Base-by-base conservation (phyloP, 495 filamentous ascomycete species). In the Oidiodendron maius region DNA sequence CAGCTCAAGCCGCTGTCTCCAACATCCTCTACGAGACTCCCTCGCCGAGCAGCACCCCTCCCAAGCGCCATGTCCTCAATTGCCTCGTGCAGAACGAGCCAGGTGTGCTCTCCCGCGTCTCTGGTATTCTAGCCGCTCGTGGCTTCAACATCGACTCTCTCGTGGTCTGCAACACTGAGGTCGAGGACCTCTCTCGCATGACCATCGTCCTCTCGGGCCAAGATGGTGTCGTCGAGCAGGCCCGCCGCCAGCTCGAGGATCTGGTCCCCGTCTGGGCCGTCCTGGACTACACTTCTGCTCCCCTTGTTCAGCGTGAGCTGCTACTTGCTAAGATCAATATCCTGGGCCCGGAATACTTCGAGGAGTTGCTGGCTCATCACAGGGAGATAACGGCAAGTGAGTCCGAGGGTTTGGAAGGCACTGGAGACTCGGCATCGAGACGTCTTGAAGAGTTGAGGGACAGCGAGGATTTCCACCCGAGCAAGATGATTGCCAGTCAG, bases 101-200 rank as follows among this genome's bases (percentile, higher is more conserved):
- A 37, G 93, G 93, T 66, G 93, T 98, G 44, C 77, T 98, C 16
- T 95, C 90, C 39, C 89, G 93, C 48, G 87, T 98, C 10, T 96
- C 93, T 9, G 93, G 93, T 45, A 97, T 98, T 62, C 78, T 98
- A 24, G 93, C 93, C 13, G 93, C 93, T 22, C 79, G 93, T 34
- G 93, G 93, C 48, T 98, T 98, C 83, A 98, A 98, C 72, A 98
- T 98, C 63, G 93, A 98, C 78, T 91, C 86, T 46, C 73, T 98
- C 48, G 93, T 98, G 40, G 93, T 98, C 32, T 97, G 93, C 72
- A 90, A 86, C 64, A 98, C 93, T 36, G 93, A 96, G 68, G 91
- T 98, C n/a, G 89, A 89, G 56, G 91, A 98, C 58, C 71, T 98
- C 23, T 95, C 89, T 17, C 90, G 93, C 57, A 98, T 98, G 93